A percentile compares a stretch with the other conserved stretches of the same genome.
Evolutionary conservation across 2,329 filamentous ascomycete genomes (phyloP).

Genomic region (Colletotrichum plurivorum): DNA sequence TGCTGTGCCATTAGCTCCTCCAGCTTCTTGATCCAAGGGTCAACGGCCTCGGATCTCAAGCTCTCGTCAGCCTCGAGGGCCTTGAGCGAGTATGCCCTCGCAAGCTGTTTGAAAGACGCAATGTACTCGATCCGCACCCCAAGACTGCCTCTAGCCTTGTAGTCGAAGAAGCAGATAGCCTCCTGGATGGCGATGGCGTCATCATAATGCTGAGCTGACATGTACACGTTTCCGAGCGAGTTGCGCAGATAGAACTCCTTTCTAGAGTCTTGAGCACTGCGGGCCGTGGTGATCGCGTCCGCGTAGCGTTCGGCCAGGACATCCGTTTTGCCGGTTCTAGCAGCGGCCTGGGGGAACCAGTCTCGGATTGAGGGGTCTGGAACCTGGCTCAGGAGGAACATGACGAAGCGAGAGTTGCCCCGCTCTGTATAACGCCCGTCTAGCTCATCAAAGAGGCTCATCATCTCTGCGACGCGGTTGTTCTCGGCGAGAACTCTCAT

Average conservation of each 20-base stretch:
- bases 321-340: slow-evolving; percentile 49
- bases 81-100: slow-evolving; percentile 49
- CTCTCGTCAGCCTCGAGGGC: slow-evolving; percentile 32
- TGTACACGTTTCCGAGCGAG: slow-evolving; percentile 52
- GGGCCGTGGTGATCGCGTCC: slow-evolving; percentile 51
- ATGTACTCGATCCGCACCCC: slow-evolving; percentile 56
- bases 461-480: slow-evolving; percentile 53
- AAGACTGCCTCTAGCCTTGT: slow-evolving; percentile 56
- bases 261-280: slow-evolving; percentile 52
- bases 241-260: slow-evolving; percentile 55
- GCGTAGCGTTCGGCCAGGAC: slow-evolving; percentile 50
- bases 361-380: slow-evolving; percentile 51
- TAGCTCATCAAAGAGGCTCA: slow-evolving; percentile 52
- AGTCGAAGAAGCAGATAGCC: slow-evolving; percentile 53
- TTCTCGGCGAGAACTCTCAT: slow-evolving; percentile 54
- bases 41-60: slow-evolving; percentile 44
- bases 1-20: slow-evolving; percentile 54
- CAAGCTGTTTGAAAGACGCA: slow-evolving; percentile 56
- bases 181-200: slow-evolving; percentile 53
- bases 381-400: slow-evolving; percentile 53
- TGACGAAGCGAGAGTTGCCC: slow-evolving; percentile 47
- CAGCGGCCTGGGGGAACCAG: slow-evolving; percentile 58
- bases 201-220: slow-evolving; percentile 53
- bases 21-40: slow-evolving; percentile 52
- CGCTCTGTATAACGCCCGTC: slow-evolving; percentile 46